Evolutionary conservation across 305 asterid species (phyloP), one percentile per base, ranked within the genome.

Genomic region (Fraxinus sp.): DNA sequence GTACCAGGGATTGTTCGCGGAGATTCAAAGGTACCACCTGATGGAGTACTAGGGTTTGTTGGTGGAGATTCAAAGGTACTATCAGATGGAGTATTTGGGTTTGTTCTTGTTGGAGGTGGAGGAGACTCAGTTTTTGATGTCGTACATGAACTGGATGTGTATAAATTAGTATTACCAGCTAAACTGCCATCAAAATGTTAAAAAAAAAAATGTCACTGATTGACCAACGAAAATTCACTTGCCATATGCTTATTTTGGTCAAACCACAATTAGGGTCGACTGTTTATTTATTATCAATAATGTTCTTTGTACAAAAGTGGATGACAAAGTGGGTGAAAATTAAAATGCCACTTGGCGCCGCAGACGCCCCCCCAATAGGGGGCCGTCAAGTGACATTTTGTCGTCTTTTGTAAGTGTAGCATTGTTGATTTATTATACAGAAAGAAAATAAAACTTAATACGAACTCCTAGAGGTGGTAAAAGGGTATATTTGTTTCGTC

Each of bases 151-250:
- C n/a, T 71, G 3, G 87, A 39, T 1, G 33, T 10, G 74, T 39
- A 35, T 73, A 86, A 73, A 20, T 22, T 8, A 7, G 82, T 0
- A 26, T 76, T 81, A 9, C 85, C 85, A 0, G n/a, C n/a, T 35
- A 87, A 7, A 46, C 90, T 87, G 83, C 35, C 28, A 55, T 41
- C 8, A 8, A 52, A 32, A 41, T 41, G 52, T 41, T 41, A 7
- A 30, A 4, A 36, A 16, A 49, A 37, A 37, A 35, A 33, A 30
- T 2, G 39, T 64, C 8, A 52, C 3, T 41, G 3, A 41, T 41
- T 41, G 16, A 16, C 22, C 16, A 14, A 10, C n/a, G 4, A 49
- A 49, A 39, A 39, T 39, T 39, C 10, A 39, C 13, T 2, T 39
- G 46, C 46, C 46, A 39, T 39, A 39, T 39, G 46, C 46, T 8